Evolutionary conservation across 2,329 filamentous ascomycete genomes (phyloP).

Genomic region (Sphaerulina vaccinii): DNA sequence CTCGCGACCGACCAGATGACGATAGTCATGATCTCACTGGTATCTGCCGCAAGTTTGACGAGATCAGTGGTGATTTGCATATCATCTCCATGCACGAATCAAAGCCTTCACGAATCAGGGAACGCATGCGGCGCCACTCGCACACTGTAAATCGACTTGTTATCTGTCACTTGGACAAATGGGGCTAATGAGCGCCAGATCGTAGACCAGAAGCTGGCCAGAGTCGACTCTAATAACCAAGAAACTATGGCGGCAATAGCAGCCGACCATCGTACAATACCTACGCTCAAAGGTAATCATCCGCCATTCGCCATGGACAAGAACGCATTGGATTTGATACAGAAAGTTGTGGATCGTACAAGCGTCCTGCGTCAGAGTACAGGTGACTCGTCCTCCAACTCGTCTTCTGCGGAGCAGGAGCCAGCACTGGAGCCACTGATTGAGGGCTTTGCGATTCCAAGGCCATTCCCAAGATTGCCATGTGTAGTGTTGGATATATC

Average conservation of each 20-base stretch:
- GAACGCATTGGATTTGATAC: background rate
- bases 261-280: background rate
- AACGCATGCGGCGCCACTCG: too few species aligned
- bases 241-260: background rate
- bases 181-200: background rate
- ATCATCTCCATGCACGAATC: background rate
- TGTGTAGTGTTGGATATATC: conserved; percentile 3
- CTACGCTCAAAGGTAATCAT: background rate
- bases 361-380: too few species aligned
- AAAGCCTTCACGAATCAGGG: background rate
- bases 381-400: too few species aligned
- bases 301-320: background rate
- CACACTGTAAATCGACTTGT: background rate
- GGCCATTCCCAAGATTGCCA: conserved; percentile 2
- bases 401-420: background rate
- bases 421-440: background rate
- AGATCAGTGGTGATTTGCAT: background rate
- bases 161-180: too few species aligned
- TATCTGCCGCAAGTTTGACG: background rate
- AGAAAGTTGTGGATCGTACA: background rate
- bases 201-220: background rate
- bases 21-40: background rate
- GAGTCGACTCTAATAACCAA: background rate
- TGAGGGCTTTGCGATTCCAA: background rate
- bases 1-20: background rate